Percentiles rank a stretch among this genome's conserved stretches.
Evolutionary conservation across 257 asterid genomes (phyloP).

Genomic region (Eustoma russellianum): DNA sequence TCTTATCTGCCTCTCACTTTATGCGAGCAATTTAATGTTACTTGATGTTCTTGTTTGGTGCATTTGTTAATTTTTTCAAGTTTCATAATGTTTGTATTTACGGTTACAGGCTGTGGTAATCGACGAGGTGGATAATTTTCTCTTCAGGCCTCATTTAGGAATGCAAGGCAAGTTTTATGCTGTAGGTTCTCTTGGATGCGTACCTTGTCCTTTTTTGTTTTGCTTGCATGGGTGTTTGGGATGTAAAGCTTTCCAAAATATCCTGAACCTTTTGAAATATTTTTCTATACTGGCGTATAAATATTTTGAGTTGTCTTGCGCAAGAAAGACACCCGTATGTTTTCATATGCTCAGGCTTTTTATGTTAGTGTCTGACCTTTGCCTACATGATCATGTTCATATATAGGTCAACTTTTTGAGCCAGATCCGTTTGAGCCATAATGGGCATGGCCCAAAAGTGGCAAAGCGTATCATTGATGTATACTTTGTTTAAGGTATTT

Average conservation of each 20-base stretch:
- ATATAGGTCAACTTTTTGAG: slow-evolving; percentile 74
- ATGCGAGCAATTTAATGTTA: no score
- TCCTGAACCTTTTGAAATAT: no score
- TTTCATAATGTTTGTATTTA: no score
- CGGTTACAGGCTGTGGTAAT: no score
- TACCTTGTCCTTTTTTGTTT: neutral
- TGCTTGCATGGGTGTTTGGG: no score
- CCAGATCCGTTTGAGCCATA: slow-evolving; percentile 82
- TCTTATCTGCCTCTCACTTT: neutral
- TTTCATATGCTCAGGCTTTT: neutral
- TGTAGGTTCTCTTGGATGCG: slow-evolving; percentile 31
- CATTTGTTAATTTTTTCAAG: no score
- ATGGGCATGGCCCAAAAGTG: slow-evolving; percentile 88
- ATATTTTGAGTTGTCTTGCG: no score
- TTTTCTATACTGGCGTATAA: no score
- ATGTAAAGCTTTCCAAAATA: no score
- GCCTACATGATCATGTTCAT: slow-evolving; percentile 10
- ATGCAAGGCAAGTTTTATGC: slow-evolving; percentile 84
- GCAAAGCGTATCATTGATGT: slow-evolving; percentile 90
- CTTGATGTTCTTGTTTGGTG: neutral
- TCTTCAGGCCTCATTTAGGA: slow-evolving; percentile 88
- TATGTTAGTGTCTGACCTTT: slow-evolving; percentile 1
- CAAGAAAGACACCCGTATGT: no score
- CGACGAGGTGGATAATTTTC: slow-evolving; percentile 76
- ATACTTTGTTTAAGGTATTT: slow-evolving; percentile 85